These are phyloP conservation scores for Quercus lobata DNA, from an alignment of 331 rosid genomes.

Conservation along the genomic window DNA sequence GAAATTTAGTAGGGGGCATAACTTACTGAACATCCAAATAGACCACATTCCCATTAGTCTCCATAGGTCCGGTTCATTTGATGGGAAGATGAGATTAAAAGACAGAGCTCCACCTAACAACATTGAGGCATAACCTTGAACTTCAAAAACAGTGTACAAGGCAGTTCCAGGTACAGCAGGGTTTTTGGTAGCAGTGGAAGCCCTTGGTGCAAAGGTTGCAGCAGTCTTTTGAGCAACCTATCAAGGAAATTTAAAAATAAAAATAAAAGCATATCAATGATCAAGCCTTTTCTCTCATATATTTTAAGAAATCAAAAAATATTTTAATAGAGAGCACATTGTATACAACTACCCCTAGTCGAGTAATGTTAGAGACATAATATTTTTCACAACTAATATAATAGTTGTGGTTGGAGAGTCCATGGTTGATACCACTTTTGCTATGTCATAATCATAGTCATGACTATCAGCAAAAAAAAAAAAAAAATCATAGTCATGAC, in stretches of 20 bases:
- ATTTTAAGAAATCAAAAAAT: too few species aligned
- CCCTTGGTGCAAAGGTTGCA: conserved; percentile 97
- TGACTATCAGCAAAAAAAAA: too few species aligned
- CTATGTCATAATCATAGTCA: too few species aligned
- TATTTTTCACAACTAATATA: too few species aligned
- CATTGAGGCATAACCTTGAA: conserved; percentile 90
- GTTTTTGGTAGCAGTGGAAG: conserved; percentile 80
- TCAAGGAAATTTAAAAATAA: conserved; percentile 3
- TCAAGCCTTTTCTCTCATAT: too few species aligned
- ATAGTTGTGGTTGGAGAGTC: too few species aligned
- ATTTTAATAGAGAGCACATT: too few species aligned
- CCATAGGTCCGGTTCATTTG: conserved; percentile 92
- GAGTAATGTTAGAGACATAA: too few species aligned
- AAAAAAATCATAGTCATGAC: too few species aligned
- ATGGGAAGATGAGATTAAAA: conserved; percentile 85
- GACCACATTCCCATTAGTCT: conserved; percentile 99
- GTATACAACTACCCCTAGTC: too few species aligned
- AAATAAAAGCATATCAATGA: not conserved
- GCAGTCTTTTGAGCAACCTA: conserved; percentile 97
- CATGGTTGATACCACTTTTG: too few species aligned
- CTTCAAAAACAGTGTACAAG: conserved; percentile 84
- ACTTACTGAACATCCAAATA: conserved; percentile 98
- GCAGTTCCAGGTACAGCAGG: conserved; percentile 88
- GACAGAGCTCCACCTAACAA: conserved; percentile 86
- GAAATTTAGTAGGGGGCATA: not conserved